These are phyloP conservation scores for Phanerochaete sordida DNA, from an alignment of 768 basidiomycete species.

Conservation along the genomic window DNA sequence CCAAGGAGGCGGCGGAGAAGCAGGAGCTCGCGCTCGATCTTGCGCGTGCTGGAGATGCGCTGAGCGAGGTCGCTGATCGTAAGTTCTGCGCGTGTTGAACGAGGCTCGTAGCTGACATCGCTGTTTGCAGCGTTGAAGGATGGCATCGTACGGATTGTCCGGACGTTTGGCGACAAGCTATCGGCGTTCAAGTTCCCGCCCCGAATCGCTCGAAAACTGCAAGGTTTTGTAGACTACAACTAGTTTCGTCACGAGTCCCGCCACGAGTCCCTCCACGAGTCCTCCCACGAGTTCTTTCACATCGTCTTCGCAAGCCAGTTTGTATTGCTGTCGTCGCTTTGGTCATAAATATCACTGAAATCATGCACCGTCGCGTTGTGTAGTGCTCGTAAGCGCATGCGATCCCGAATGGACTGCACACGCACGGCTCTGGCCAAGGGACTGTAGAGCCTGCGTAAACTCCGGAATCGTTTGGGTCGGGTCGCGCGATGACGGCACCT, in stretches of 20 bases:
- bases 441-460: too few relatives aligned
- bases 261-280: not conserved
- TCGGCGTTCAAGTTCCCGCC: slow-evolving; percentile 77
- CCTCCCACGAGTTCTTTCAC: not conserved
- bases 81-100: slow-evolving; percentile 23
- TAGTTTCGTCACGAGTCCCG: slow-evolving; percentile 19
- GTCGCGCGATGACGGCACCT: too few relatives aligned
- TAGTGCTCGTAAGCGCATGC: too few relatives aligned
- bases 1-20: slow-evolving; percentile 33
- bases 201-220: slow-evolving; percentile 61
- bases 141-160: slow-evolving; percentile 59
- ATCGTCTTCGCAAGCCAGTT: not conserved
- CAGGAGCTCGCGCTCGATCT: slow-evolving; percentile 46
- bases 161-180: slow-evolving; percentile 73
- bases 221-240: slow-evolving; percentile 67
- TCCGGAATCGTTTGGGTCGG: too few relatives aligned
- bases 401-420: too few relatives aligned
- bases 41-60: slow-evolving; percentile 48
- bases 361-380: too few relatives aligned
- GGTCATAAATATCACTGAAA: not conserved
- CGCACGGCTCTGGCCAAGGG: too few relatives aligned
- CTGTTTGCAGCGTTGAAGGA: slow-evolving; percentile 53
- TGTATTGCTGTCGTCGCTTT: not conserved
- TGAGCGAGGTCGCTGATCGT: slow-evolving; percentile 60
- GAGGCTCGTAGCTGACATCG: not conserved